A percentile compares a stretch with the other conserved stretches of the same genome.
Conservation (phyloP, 2,329 filamentous ascomycete species). For the Cryphonectria parasitica region DNA sequence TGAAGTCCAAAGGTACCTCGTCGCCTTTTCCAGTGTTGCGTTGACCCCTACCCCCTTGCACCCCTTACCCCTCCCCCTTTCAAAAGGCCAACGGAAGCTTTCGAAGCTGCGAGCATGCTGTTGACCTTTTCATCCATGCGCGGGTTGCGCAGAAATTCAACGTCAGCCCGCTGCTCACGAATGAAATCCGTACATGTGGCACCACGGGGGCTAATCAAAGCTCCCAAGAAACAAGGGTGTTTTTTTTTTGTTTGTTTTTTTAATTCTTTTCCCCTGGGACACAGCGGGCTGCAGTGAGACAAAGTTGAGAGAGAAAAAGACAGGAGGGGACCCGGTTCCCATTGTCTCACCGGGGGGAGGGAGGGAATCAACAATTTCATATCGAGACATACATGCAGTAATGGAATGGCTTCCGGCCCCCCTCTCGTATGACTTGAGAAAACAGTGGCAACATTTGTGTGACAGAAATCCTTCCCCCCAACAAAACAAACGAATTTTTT, state of each 20-base stretch:
- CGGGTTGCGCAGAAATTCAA: background rate
- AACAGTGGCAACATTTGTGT: background rate
- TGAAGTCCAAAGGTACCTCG: background rate
- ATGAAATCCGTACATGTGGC: background rate
- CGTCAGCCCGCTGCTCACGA: background rate
- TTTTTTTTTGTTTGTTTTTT: background rate
- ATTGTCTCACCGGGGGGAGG: background rate
- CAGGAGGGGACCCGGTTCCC: background rate
- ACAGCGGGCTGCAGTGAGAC: conserved; percentile 5
- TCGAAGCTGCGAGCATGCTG: background rate
- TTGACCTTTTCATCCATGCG: background rate
- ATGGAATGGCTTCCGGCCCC: background rate
- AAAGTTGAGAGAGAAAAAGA: background rate
- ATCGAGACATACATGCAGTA: conserved; percentile 16
- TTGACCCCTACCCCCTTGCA: background rate
- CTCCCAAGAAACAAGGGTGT: conserved; percentile 1
- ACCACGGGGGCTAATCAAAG: background rate
- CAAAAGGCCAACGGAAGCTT: background rate
- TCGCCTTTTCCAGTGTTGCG: background rate
- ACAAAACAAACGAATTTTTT: background rate
- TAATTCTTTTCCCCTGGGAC: too few species aligned
- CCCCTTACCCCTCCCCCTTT: too few species aligned
- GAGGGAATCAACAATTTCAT: conserved; percentile 2
- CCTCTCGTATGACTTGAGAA: background rate
- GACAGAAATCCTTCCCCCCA: background rate